A percentile compares a stretch with the other conserved stretches of the same genome.
phyloP scores from a whole-genome alignment of 768 basidiomycete species.

The Calocybe indica region DNA sequence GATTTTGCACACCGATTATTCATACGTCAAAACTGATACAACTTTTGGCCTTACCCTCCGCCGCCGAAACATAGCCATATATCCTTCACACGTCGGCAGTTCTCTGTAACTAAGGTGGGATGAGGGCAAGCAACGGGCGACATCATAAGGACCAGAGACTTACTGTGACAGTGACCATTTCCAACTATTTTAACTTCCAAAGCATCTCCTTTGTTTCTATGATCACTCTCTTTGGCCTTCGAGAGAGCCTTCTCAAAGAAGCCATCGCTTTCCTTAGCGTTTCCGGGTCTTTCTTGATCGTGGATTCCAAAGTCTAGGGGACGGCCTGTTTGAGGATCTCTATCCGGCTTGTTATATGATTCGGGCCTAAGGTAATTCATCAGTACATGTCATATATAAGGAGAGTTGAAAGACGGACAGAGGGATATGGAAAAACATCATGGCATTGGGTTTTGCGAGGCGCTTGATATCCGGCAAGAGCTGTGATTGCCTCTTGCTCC shows the following conservation, averaged over 20 bases:
- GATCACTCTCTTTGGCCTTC: constrained; percentile 65
- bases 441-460: constrained; percentile 88
- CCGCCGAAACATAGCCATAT: constrained; percentile 93
- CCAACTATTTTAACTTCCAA: constrained; percentile 83
- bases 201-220: constrained; percentile 36
- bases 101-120: constrained; percentile 64
- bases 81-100: constrained; percentile 78
- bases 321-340: constrained; percentile 49
- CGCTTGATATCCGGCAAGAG: constrained; percentile 44
- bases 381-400: constrained; percentile 1
- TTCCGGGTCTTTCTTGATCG: constrained; percentile 52
- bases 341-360: constrained; percentile 67
- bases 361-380: constrained; percentile 47
- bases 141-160: constrained; percentile 14
- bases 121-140: not conserved
- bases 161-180: constrained; percentile 89
- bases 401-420: constrained; percentile 41
- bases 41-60: constrained; percentile 49
- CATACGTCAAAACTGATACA: too few species aligned
- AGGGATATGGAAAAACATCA: constrained; percentile 99
- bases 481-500: constrained; percentile 59
- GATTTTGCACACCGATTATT: not conserved
- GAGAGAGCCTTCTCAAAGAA: constrained; percentile 84
- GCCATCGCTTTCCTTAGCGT: constrained; percentile 66
- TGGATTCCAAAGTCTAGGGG: constrained; percentile 66